Evolutionary conservation across 2,329 filamentous ascomycete genomes (phyloP).

Genomic region (Venturia aucupariae): DNA sequence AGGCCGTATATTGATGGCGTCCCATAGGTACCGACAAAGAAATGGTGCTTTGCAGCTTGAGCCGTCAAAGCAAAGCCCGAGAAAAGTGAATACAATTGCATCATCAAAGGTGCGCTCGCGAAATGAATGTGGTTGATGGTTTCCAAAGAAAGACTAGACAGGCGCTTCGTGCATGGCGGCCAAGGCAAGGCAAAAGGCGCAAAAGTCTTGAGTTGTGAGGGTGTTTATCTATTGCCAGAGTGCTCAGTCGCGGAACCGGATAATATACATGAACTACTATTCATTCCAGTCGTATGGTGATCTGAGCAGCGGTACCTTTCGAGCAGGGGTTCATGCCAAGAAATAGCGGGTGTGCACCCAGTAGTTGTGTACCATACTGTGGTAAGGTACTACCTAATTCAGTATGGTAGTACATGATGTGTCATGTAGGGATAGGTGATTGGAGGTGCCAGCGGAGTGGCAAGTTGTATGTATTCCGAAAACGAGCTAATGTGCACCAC

Average conservation of each 20-base stretch:
- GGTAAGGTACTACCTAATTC: too few relatives aligned
- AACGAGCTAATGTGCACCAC: too few relatives aligned
- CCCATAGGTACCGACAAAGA: slow-evolving; percentile 13
- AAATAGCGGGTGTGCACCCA: too few relatives aligned
- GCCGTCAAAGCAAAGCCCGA: background rate
- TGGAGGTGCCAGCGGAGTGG: background rate
- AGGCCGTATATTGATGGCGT: slow-evolving; percentile 7
- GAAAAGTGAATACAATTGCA: background rate
- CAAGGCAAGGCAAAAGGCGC: background rate
- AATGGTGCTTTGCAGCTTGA: slow-evolving; percentile 8
- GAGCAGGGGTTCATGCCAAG: too few relatives aligned
- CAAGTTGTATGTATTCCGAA: background rate
- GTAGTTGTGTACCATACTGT: too few relatives aligned
- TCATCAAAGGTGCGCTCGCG: background rate
- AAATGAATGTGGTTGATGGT: background rate
- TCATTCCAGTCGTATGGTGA: background rate
- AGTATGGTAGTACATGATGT: too few relatives aligned
- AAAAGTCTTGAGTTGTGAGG: background rate
- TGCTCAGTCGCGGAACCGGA: background rate
- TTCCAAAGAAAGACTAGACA: background rate
- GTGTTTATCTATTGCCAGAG: background rate
- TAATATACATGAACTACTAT: background rate
- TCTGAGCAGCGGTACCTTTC: background rate
- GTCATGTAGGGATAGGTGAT: background rate
- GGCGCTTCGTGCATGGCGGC: background rate